These are phyloP conservation scores for Trichoderma arundinaceum DNA, from an alignment of 2,329 filamentous ascomycete genomes.

Conservation along the genomic window DNA sequence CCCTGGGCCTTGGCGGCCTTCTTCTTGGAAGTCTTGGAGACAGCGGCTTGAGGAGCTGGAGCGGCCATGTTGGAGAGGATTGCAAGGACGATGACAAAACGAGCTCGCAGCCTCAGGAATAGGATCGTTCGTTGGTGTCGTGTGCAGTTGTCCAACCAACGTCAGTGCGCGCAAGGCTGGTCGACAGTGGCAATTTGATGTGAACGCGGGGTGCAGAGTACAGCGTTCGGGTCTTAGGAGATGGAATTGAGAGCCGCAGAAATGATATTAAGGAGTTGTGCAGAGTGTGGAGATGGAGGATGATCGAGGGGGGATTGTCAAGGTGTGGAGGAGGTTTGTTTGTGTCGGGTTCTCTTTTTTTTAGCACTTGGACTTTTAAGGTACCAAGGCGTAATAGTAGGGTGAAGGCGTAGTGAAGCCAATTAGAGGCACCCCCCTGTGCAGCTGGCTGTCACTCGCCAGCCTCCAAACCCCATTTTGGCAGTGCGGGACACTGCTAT, in stretches of 20 bases:
- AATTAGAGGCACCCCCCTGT: slow-evolving; percentile 30
- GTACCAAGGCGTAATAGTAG: slow-evolving; percentile 28
- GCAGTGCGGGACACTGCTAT: slow-evolving; percentile 7
- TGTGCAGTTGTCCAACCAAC: slow-evolving; percentile 23
- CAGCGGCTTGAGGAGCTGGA: slow-evolving; percentile 62
- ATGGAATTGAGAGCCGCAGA: slow-evolving; percentile 1
- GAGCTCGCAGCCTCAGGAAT: background rate
- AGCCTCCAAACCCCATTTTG: background rate
- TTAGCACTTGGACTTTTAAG: slow-evolving; percentile 27
- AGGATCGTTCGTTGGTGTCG: slow-evolving; percentile 30
- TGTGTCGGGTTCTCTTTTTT: slow-evolving; percentile 29
- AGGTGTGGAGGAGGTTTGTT: slow-evolving; percentile 30
- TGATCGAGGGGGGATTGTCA: background rate
- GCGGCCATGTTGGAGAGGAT: slow-evolving; percentile 59
- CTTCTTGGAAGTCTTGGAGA: slow-evolving; percentile 71
- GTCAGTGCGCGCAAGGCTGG: slow-evolving; percentile 14
- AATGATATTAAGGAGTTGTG: slow-evolving; percentile 13
- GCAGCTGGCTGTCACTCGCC: slow-evolving; percentile 24
- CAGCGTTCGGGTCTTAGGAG: slow-evolving; percentile 6
- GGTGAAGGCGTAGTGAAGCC: slow-evolving; percentile 31
- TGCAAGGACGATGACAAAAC: slow-evolving; percentile 29
- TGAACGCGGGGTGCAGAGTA: slow-evolving; percentile 18
- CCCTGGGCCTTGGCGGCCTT: slow-evolving; percentile 59
- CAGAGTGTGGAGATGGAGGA: slow-evolving; percentile 9
- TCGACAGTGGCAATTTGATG: slow-evolving; percentile 4